Conservation (phyloP, 2,329 filamentous ascomycete species). For the Leptodontidium sp. region DNA sequence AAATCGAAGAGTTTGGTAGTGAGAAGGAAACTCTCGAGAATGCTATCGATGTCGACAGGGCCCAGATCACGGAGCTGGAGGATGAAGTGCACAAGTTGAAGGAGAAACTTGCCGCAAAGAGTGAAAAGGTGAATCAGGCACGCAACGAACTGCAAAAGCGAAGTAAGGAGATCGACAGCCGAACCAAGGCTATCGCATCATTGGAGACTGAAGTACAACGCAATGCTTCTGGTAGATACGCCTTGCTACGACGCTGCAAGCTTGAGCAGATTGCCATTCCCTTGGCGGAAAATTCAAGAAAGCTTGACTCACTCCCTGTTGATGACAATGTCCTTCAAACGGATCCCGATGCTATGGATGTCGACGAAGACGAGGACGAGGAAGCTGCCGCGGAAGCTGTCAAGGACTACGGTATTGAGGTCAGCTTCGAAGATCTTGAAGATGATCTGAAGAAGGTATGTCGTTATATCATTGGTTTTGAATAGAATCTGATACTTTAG, state of each 20-base stretch:
- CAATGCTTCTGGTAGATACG: conserved; percentile 84
- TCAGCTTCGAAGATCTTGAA: conserved; percentile 84
- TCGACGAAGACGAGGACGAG: conserved; percentile 87
- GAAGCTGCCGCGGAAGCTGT: conserved; percentile 70
- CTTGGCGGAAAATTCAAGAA: conserved; percentile 72
- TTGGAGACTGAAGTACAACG: conserved; percentile 89
- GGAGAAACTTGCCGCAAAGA: conserved; percentile 72
- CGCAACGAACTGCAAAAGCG: conserved; percentile 83
- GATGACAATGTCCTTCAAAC: conserved; percentile 80
- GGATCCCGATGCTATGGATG: conserved; percentile 90
- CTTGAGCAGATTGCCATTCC: conserved; percentile 93
- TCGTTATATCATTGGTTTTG: conserved; percentile 32
- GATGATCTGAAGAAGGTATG: conserved; percentile 82
- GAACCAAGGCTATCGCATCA: conserved; percentile 75
- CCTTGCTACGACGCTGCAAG: conserved; percentile 85
- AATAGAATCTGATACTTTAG: conserved; percentile 44
- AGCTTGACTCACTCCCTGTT: conserved; percentile 84
- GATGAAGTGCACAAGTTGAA: conserved; percentile 76
- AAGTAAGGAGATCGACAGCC: conserved; percentile 81
- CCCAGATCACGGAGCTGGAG: conserved; percentile 78
- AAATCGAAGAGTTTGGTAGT: conserved; percentile 73
- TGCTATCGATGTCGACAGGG: conserved; percentile 74
- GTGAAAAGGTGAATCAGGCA: conserved; percentile 78
- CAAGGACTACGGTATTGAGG: conserved; percentile 89
- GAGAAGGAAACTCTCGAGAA: conserved; percentile 80